These are phyloP conservation scores for Plasmodium coatneyi DNA, from an alignment of 169 alveolate species.

Conservation along the genomic window DNA sequence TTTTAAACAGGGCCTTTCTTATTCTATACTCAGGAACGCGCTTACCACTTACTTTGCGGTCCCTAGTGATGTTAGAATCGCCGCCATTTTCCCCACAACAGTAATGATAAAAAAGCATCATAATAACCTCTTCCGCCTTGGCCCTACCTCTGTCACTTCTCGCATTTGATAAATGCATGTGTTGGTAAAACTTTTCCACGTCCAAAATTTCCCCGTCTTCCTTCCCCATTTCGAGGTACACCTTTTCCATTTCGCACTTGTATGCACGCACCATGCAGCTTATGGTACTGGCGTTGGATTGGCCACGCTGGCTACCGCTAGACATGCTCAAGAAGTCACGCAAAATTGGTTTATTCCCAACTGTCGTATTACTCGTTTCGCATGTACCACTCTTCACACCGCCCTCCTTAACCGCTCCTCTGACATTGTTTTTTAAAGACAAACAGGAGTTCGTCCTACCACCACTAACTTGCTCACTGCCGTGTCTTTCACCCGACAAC, in stretches of 20 bases:
- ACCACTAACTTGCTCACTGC: not conserved
- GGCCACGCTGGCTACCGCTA: not conserved
- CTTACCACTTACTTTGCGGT: not conserved
- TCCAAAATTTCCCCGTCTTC: not conserved
- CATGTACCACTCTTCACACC: not conserved
- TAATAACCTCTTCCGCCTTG: slow-evolving; percentile 6
- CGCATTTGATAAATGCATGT: not conserved
- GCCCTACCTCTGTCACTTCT: not conserved
- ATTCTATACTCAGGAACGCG: not conserved
- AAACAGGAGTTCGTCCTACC: not conserved
- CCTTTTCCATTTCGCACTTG: slow-evolving; percentile 17
- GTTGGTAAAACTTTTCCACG: slow-evolving; percentile 28
- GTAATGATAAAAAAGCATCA: slow-evolving; percentile 54
- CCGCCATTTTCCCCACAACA: not conserved
- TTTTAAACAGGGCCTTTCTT: slow-evolving; percentile 7
- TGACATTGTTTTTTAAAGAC: not conserved
- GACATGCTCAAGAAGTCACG: not conserved
- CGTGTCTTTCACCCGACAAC: not conserved
- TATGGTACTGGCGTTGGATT: not conserved
- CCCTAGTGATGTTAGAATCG: not conserved
- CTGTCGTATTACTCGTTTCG: not conserved
- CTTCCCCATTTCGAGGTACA: slow-evolving; percentile 22
- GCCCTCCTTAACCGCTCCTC: not conserved
- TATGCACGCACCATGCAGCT: not conserved
- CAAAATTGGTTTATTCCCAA: not conserved